These are phyloP conservation scores for Penicillium corylophilum DNA, from an alignment of 2,329 filamentous ascomycete genomes.

Conservation along the genomic window DNA sequence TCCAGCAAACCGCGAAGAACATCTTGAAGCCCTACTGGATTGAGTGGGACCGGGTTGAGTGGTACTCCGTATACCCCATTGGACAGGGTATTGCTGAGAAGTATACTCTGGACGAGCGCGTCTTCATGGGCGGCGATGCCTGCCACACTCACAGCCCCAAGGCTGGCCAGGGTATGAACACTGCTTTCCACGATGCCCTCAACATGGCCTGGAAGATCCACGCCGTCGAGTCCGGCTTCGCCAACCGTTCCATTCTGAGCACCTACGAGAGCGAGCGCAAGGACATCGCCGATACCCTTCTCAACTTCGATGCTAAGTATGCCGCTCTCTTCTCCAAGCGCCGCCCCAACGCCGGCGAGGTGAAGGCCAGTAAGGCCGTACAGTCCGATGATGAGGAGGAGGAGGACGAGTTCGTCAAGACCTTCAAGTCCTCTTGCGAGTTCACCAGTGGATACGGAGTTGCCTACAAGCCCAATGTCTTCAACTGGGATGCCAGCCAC, in stretches of 20 bases:
- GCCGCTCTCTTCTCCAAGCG: slow-evolving; percentile 84
- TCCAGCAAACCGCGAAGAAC: slow-evolving; percentile 57
- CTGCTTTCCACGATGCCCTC: slow-evolving; percentile 63
- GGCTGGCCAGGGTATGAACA: slow-evolving; percentile 65
- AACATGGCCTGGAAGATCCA: slow-evolving; percentile 98
- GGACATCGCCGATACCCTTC: slow-evolving; percentile 76
- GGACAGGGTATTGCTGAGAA: slow-evolving; percentile 65
- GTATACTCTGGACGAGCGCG: slow-evolving; percentile 63
- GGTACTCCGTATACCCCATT: slow-evolving; percentile 66
- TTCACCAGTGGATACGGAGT: slow-evolving; percentile 93
- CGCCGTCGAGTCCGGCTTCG: slow-evolving; percentile 80
- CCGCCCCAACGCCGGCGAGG: slow-evolving; percentile 69
- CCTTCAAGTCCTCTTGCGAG: slow-evolving; percentile 87
- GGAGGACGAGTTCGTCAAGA: slow-evolving; percentile 76
- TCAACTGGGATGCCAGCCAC: slow-evolving; percentile 80
- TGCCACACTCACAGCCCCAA: slow-evolving; percentile 66
- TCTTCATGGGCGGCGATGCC: slow-evolving; percentile 65
- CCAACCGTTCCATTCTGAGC: slow-evolving; percentile 69
- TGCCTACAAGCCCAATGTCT: slow-evolving; percentile 73
- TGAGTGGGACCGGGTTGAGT: slow-evolving; percentile 64
- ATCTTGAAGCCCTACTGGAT: slow-evolving; percentile 61
- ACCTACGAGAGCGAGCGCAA: slow-evolving; percentile 88
- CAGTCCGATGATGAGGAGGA: slow-evolving; percentile 26
- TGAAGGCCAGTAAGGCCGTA: slow-evolving; percentile 58
- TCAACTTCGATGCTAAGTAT: slow-evolving; percentile 86